A percentile compares a stretch with the other conserved stretches of the same genome.
Evolutionary conservation across 352 stramenopile genomes (phyloP).

Genomic region (Phytophthora ohioensis): DNA sequence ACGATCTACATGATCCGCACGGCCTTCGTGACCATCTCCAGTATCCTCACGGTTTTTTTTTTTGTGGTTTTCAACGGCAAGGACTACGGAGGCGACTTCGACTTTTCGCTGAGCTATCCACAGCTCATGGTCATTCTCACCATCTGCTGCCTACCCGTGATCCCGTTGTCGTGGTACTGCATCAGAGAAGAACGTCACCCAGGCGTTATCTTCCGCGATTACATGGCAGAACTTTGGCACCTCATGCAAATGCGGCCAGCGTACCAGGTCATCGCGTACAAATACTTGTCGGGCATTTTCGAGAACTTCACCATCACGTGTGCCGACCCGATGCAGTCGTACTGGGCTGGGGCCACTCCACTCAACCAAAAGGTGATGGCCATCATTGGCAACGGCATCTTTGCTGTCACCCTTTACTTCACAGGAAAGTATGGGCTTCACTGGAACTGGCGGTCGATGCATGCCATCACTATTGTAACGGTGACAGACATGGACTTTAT

Average conservation of each 20-base stretch:
- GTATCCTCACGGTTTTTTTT: slow-evolving; percentile 31
- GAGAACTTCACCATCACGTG: slow-evolving; percentile 47
- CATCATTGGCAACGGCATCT: slow-evolving; percentile 48
- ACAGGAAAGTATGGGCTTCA: slow-evolving; percentile 45
- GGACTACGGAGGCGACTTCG: slow-evolving; percentile 57
- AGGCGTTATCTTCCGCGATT: slow-evolving; percentile 41
- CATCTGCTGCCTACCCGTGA: slow-evolving; percentile 42
- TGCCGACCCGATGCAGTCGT: slow-evolving; percentile 38
- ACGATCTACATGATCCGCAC: slow-evolving; percentile 50
- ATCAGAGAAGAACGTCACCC: slow-evolving; percentile 53
- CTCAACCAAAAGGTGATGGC: slow-evolving; percentile 48
- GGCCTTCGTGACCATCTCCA: slow-evolving; percentile 47
- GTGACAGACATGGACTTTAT: slow-evolving; percentile 46
- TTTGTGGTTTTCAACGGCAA: slow-evolving; percentile 50
- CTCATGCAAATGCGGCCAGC: slow-evolving; percentile 43
- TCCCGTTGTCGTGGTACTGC: slow-evolving; percentile 56
- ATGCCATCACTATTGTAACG: slow-evolving; percentile 35
- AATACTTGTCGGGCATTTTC: slow-evolving; percentile 50
- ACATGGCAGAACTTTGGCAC: slow-evolving; percentile 48
- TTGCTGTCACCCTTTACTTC: slow-evolving; percentile 40
- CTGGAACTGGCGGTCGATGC: slow-evolving; percentile 51
- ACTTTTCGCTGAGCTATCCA: slow-evolving; percentile 55
- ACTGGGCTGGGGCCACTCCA: slow-evolving; percentile 42
- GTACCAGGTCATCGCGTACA: slow-evolving; percentile 53
- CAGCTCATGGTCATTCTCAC: slow-evolving; percentile 54